These are phyloP conservation scores for Linderniella brevidens DNA, from an alignment of 257 asterid genomes.

Conservation along the genomic window DNA sequence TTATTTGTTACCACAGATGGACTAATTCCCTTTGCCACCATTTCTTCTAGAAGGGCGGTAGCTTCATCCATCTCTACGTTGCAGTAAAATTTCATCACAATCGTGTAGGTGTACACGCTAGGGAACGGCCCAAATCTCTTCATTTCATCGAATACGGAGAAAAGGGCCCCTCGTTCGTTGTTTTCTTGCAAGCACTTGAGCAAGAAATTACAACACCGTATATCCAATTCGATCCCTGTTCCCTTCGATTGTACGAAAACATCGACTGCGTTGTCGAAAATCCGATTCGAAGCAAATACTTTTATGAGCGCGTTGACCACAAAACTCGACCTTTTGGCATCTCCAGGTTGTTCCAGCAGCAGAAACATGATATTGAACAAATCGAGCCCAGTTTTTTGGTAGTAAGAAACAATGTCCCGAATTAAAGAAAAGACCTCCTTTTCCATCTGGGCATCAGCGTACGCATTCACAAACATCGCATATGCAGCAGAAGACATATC, in stretches of 20 bases:
- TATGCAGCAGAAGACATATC: slow-evolving; percentile 18
- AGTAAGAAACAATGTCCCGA: slow-evolving; percentile 25
- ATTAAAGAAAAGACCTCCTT: slow-evolving; percentile 27
- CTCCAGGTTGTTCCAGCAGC: slow-evolving; percentile 17
- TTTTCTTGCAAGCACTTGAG: slow-evolving; percentile 43
- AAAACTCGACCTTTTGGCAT: slow-evolving; percentile 12
- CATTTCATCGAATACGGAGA: slow-evolving; percentile 28
- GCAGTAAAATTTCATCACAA: slow-evolving; percentile 37
- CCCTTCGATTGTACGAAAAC: slow-evolving; percentile 22
- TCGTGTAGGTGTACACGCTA: slow-evolving; percentile 32
- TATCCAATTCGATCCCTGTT: slow-evolving; percentile 23
- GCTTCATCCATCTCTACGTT: slow-evolving; percentile 26
- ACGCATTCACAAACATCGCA: slow-evolving; percentile 23
- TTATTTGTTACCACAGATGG: slow-evolving; percentile 40
- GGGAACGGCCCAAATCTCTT: slow-evolving; percentile 43
- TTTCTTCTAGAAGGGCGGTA: slow-evolving; percentile 27
- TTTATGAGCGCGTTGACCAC: slow-evolving; percentile 25
- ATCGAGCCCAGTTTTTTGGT: slow-evolving; percentile 19
- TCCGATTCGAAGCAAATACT: slow-evolving; percentile 31
- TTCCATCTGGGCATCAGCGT: slow-evolving; percentile 35
- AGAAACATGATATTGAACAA: slow-evolving; percentile 18
- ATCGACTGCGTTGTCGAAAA: slow-evolving; percentile 32
- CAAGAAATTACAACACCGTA: slow-evolving; percentile 42
- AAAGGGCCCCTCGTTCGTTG: slow-evolving; percentile 14
- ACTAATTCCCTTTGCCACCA: slow-evolving; percentile 22